Percentiles rank a stretch among this genome's conserved stretches.
These are phyloP conservation scores for Microcos paniculata DNA, from an alignment of 345 rosid genomes.

Conservation along the genomic window DNA sequence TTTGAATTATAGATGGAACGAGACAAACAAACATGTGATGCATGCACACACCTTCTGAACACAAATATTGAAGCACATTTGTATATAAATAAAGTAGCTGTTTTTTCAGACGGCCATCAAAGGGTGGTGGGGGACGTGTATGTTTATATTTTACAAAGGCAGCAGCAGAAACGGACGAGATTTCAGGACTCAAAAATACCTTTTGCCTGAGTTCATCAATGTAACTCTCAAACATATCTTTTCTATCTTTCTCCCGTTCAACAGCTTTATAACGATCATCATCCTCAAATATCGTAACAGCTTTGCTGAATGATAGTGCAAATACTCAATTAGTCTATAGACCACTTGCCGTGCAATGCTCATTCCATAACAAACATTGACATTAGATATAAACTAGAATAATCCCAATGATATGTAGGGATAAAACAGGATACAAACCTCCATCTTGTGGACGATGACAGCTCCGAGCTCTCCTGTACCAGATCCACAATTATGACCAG, in stretches of 20 bases:
- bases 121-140: background rate
- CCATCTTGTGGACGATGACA: slow-evolving; percentile 81
- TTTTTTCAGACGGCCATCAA: background rate
- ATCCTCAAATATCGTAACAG: slow-evolving; percentile 61
- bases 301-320: slow-evolving; percentile 66
- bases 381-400: slow-evolving; percentile 8
- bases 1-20: slow-evolving; percentile 8
- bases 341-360: slow-evolving; percentile 11
- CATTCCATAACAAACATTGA: background rate
- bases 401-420: slow-evolving; percentile 6
- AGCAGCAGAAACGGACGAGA: background rate
- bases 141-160: background rate
- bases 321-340: slow-evolving; percentile 21
- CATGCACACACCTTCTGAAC: background rate
- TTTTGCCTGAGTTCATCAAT: slow-evolving; percentile 64
- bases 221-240: slow-evolving; percentile 72
- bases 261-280: slow-evolving; percentile 86
- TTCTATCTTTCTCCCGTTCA: slow-evolving; percentile 90
- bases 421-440: slow-evolving; percentile 54
- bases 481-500: slow-evolving; percentile 15
- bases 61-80: background rate
- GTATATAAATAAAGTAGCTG: background rate
- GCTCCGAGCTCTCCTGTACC: slow-evolving; percentile 68
- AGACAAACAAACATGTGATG: background rate
- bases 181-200: slow-evolving; percentile 36